Conservation (phyloP, 495 filamentous ascomycete species). For the Eremomyces bilateralis region DNA sequence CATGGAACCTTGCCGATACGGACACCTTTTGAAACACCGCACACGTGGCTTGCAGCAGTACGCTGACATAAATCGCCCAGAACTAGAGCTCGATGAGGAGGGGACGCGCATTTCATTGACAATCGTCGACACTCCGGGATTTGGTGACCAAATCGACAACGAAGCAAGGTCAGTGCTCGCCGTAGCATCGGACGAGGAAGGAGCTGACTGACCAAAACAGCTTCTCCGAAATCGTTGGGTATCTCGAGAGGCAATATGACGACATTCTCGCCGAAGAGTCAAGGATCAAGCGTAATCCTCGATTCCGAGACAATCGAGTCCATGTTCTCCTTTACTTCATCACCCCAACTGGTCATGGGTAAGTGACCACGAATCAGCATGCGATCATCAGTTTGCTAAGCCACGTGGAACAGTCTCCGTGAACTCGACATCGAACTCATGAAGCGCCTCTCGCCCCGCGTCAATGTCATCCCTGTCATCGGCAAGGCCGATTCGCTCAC, state of each 20-base stretch:
- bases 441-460: slow-evolving; percentile 93
- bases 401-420: slow-evolving; percentile 41
- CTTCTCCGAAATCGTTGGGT: slow-evolving; percentile 92
- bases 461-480: slow-evolving; percentile 97
- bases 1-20: slow-evolving; percentile 6
- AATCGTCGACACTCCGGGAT: slow-evolving; percentile 95
- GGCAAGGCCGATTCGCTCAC: slow-evolving; percentile 96
- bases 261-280: slow-evolving; percentile 98
- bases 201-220: slow-evolving; percentile 20
- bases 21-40: no score
- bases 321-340: slow-evolving; percentile 98
- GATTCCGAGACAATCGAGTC: slow-evolving; percentile 96
- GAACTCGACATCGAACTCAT: slow-evolving; percentile 98
- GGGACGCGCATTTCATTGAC: slow-evolving; percentile 94
- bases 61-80: slow-evolving; percentile 27
- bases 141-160: slow-evolving; percentile 98
- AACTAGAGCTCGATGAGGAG: slow-evolving; percentile 93
- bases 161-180: slow-evolving; percentile 55
- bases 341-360: slow-evolving; percentile 93
- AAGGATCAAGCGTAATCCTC: slow-evolving; percentile 98
- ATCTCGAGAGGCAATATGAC: slow-evolving; percentile 96
- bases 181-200: slow-evolving; percentile 1
- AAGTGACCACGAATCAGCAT: no score
- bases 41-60: no score
- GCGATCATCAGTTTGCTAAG: slow-evolving; percentile 1